These are phyloP conservation scores for Wickerhamiella qilinensis DNA, from an alignment of 805 yeast species.

Conservation along the genomic window DNA sequence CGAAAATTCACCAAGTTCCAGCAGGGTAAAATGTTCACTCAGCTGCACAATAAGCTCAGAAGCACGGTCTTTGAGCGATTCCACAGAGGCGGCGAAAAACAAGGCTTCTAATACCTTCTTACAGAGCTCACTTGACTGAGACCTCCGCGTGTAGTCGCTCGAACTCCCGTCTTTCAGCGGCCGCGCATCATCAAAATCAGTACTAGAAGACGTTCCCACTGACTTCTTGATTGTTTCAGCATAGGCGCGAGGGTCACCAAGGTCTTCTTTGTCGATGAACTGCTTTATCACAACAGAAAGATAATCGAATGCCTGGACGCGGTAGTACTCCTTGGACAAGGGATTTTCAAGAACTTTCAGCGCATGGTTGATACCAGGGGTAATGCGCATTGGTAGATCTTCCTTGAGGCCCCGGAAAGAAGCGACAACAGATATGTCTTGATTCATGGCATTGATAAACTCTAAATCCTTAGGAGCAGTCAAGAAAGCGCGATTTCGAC, in stretches of 20 bases:
- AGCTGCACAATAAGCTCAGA: conserved; percentile 41
- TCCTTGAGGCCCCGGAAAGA: conserved; percentile 50
- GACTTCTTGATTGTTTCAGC: conserved; percentile 9
- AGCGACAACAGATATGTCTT: conserved; percentile 54
- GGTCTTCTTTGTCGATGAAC: conserved; percentile 36
- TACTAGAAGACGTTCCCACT: conserved; percentile 5
- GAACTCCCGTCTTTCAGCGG: conserved; percentile 11
- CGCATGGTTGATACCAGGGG: conserved; percentile 74
- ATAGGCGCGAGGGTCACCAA: conserved; percentile 21
- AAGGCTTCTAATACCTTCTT: conserved; percentile 49
- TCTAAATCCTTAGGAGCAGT: conserved; percentile 56
- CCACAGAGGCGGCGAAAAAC: conserved; percentile 61
- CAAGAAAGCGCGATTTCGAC: conserved; percentile 77
- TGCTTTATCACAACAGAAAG: conserved; percentile 49
- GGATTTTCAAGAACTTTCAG: conserved; percentile 57
- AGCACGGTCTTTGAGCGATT: conserved; percentile 59
- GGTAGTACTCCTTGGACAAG: conserved; percentile 39
- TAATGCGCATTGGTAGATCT: conserved; percentile 55
- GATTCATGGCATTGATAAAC: conserved; percentile 35
- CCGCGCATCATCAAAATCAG: conserved; percentile 7
- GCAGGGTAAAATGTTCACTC: conserved; percentile 62
- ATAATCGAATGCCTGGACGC: conserved; percentile 64
- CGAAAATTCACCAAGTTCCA: conserved; percentile 61
- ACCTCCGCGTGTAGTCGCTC: conserved; percentile 15
- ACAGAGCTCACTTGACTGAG: conserved; percentile 42